Evolutionary conservation across 2,329 filamentous ascomycete species (phyloP).

Genomic region (Penicillium sp.): DNA sequence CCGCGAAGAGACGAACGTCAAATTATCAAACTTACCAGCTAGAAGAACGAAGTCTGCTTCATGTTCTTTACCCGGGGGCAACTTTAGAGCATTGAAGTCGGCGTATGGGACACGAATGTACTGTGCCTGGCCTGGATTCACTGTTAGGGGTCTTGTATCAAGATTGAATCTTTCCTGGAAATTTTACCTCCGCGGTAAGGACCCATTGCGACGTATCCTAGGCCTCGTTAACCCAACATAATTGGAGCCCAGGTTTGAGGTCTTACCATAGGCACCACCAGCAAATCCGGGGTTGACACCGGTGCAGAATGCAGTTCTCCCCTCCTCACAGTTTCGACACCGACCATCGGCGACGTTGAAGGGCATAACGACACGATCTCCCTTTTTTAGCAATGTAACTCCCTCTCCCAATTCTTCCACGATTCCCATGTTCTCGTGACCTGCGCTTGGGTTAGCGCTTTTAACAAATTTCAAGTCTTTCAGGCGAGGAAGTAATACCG

Average conservation of each 20-base stretch:
- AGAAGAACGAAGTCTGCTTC: background rate
- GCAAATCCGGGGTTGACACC: background rate
- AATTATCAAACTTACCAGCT: background rate
- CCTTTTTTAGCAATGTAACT: background rate
- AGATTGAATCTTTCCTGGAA: background rate
- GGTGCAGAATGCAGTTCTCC: background rate
- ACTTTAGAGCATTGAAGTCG: background rate
- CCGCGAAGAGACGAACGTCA: background rate
- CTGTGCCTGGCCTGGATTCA: background rate
- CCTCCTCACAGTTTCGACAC: background rate
- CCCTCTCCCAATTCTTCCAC: background rate
- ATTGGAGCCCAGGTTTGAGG: rapidly evolving
- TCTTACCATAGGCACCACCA: background rate
- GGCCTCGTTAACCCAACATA: background rate
- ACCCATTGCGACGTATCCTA: background rate
- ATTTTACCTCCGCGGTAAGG: background rate
- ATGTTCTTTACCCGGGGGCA: background rate
- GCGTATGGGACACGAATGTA: background rate
- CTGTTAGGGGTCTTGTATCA: background rate
- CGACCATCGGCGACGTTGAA: background rate
- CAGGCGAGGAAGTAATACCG: background rate
- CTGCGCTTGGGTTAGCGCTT: background rate
- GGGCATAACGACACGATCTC: background rate
- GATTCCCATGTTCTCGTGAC: background rate
- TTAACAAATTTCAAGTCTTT: background rate